Evolutionary conservation across 192 early-diverging fungal genomes (phyloP).

Genomic region (Chytriomyces sp.): DNA sequence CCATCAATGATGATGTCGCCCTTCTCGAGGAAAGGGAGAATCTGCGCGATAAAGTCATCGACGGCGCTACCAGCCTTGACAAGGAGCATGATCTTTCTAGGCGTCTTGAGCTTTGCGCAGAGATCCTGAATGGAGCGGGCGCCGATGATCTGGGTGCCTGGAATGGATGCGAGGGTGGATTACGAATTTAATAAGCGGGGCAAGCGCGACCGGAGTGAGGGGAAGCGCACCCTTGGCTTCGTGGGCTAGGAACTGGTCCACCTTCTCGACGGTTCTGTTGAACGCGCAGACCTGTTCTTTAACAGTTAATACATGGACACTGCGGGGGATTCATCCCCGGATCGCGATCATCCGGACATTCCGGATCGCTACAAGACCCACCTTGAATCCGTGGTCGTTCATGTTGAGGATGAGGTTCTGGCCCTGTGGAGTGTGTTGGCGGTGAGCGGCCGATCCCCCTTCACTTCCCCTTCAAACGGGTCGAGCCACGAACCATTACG

Average conservation of each 20-base stretch:
- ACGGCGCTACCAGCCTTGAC: constrained; percentile 96
- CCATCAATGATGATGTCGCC: constrained; percentile 98
- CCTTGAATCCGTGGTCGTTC: constrained; percentile 92
- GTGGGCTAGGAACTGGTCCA: constrained; percentile 90
- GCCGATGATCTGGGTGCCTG: constrained; percentile 90
- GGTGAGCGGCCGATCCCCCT: no score
- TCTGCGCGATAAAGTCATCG: constrained; percentile 91
- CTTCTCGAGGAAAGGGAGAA: constrained; percentile 84
- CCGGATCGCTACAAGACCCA: constrained; percentile 9
- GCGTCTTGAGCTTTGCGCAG: constrained; percentile 89
- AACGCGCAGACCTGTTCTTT: constrained; percentile 75
- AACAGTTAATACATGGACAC: neutral
- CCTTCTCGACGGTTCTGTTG: constrained; percentile 95
- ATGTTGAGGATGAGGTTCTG: constrained; percentile 99
- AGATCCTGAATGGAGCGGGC: constrained; percentile 94
- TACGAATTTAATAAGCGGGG: neutral
- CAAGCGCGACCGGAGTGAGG: neutral
- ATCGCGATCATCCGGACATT: neutral
- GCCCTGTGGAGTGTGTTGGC: constrained; percentile 61
- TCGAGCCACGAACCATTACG: constrained; percentile 81
- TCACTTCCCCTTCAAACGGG: no score
- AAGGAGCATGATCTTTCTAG: constrained; percentile 96
- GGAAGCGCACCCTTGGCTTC: constrained; percentile 86
- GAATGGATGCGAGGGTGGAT: neutral
- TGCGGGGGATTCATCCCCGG: neutral